Evolutionary conservation across 1,284 basidiomycete genomes (phyloP), one percentile per base, ranked within the genome.

Genomic region (Leccinum fuscescens): DNA sequence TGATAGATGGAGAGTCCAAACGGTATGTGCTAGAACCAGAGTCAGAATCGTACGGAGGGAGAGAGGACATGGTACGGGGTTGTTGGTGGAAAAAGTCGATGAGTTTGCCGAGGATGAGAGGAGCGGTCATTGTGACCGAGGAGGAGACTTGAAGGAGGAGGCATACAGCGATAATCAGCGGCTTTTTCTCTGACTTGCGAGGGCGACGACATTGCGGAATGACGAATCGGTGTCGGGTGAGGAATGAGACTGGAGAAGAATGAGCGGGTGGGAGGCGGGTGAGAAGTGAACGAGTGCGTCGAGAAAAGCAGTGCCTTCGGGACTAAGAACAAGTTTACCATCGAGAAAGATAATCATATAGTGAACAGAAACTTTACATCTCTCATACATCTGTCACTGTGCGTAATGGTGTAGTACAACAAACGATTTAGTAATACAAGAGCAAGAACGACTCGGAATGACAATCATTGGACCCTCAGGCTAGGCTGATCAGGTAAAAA

Each of bases 71-170:
- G 11, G 67, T 69, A 93, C 92, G 37, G 88, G 86, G 68, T 83
- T 81, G 3, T 80, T 63, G 12, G 86, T 77, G 1, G 93, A 89
- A 97, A 74, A 92, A 94, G 76, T 97, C 94, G 63, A 97, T 96
- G 55, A 97, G 80, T 72, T 88, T 92, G 24, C 95, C 95, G 67
- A 97, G 89, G 1, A 93, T 93, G 67, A 96, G 85, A 0, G 95
- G 95, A 8, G 97, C 85, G 63, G 90, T 90, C 86, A 98, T 92
- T 7, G 94, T 92, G 14, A 99, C 93, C 3, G 84, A 76, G 4
- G 88, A 89, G 0, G 90, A 92, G n/a, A 89, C 78, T 33, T 33
- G 31, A 31, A 90, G 69, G 14, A 90, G 76, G 52, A 88, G 74
- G 1, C 79, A 89, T 57, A 94, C 79, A 6, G 94, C 94, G 31